Conservation (phyloP, 1,284 basidiomycete genomes). For the Ganoderma resinaceum region DNA sequence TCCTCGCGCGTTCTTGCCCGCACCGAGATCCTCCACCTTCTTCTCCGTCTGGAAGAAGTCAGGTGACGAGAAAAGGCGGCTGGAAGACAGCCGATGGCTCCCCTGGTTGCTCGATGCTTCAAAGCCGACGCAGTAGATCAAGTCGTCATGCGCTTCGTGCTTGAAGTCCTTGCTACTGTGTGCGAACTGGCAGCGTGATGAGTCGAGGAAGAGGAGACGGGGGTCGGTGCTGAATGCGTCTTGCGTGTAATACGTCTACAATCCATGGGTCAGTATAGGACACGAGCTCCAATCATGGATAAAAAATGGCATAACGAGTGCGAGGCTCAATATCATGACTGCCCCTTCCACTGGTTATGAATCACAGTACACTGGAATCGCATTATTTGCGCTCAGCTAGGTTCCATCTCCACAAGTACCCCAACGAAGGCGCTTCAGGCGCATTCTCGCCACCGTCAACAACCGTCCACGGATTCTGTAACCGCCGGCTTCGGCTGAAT, state of each 20-base stretch:
- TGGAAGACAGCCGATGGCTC: slow-evolving; percentile 65
- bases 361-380: too few relatives aligned
- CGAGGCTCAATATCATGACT: too few relatives aligned
- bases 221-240: slow-evolving; percentile 76
- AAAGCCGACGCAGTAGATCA: slow-evolving; percentile 89
- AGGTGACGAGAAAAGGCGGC: slow-evolving; percentile 79
- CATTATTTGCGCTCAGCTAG: too few relatives aligned
- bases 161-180: slow-evolving; percentile 83
- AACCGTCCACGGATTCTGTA: too few relatives aligned
- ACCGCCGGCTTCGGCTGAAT: too few relatives aligned
- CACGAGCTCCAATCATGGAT: too few relatives aligned
- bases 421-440: too few relatives aligned
- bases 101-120: slow-evolving; percentile 62
- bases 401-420: too few relatives aligned
- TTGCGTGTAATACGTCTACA: slow-evolving; percentile 84
- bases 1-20: slow-evolving; percentile 83
- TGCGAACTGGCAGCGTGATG: slow-evolving; percentile 85
- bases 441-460: too few relatives aligned
- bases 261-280: background rate
- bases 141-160: slow-evolving; percentile 72
- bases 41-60: slow-evolving; percentile 80
- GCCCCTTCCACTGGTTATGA: too few relatives aligned
- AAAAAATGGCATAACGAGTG: too few relatives aligned
- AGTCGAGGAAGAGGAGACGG: slow-evolving; percentile 69
- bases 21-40: slow-evolving; percentile 83